Conservation (phyloP, 352 stramenopile species). For the Phytophthora lateralis region DNA sequence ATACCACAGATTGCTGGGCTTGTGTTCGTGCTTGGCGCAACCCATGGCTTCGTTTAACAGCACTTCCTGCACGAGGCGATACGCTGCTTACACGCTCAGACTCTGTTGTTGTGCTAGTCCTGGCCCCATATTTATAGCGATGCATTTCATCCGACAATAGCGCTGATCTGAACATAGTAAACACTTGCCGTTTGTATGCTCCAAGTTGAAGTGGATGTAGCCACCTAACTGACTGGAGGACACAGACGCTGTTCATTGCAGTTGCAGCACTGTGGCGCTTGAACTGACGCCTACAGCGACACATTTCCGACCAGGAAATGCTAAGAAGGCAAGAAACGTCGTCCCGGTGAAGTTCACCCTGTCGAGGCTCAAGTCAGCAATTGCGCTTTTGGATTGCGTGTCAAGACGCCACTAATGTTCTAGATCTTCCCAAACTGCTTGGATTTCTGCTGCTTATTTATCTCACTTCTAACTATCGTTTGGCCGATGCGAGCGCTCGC, state of each 20-base stretch:
- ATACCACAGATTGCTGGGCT: slow-evolving; percentile 55
- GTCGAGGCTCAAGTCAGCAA: too few species aligned
- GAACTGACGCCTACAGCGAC: too few species aligned
- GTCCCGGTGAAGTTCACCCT: too few species aligned
- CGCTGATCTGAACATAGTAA: slow-evolving; percentile 1
- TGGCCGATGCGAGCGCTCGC: background rate
- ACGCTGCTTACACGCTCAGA: background rate
- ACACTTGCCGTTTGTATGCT: slow-evolving; percentile 21
- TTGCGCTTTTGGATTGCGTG: slow-evolving; percentile 10
- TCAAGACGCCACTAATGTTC: slow-evolving; percentile 21
- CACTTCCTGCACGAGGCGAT: background rate
- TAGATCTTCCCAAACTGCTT: slow-evolving; percentile 22
- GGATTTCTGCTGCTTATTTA: slow-evolving; percentile 4
- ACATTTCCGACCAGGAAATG: slow-evolving; percentile 14
- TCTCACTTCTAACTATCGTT: slow-evolving; percentile 8
- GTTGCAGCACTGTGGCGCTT: too few species aligned
- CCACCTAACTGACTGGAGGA: background rate
- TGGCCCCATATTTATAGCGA: slow-evolving; percentile 19
- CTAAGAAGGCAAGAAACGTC: background rate
- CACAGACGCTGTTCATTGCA: background rate
- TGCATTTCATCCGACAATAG: slow-evolving; percentile 23
- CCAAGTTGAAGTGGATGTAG: slow-evolving; percentile 31
- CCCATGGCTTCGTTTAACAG: slow-evolving; percentile 14
- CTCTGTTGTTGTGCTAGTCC: slow-evolving; percentile 11
- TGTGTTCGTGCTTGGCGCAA: slow-evolving; percentile 18